Percentiles rank a stretch among this genome's conserved stretches.
Evolutionary conservation across 352 stramenopile species (phyloP).

Genomic region (Globisporangium alternatum): DNA sequence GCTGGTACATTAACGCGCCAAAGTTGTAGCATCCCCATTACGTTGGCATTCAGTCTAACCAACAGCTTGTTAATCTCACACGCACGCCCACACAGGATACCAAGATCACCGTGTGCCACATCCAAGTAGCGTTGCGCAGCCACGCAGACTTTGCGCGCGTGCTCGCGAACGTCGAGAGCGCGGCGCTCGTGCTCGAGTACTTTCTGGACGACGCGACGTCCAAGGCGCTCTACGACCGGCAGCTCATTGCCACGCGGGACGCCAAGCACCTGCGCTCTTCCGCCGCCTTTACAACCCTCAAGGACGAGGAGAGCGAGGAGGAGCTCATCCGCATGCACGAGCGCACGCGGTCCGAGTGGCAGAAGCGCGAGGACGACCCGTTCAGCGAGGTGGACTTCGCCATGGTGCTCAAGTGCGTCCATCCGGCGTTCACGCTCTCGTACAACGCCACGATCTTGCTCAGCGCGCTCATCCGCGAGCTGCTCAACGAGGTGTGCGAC

Average conservation of each 20-base stretch:
- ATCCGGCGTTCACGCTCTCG: constrained; percentile 55
- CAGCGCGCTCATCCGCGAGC: constrained; percentile 45
- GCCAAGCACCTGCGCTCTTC: constrained; percentile 36
- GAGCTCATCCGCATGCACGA: constrained; percentile 41
- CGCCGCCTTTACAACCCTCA: not conserved
- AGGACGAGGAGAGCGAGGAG: constrained; percentile 22
- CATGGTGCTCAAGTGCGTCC: constrained; percentile 56
- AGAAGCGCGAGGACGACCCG: constrained; percentile 54
- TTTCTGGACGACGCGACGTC: constrained; percentile 56
- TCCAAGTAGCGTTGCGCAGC: constrained; percentile 49
- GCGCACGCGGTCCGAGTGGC: constrained; percentile 48
- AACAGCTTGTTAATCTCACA: not conserved
- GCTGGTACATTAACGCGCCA: constrained; percentile 16
- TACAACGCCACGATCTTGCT: constrained; percentile 52
- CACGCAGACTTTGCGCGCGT: constrained; percentile 38
- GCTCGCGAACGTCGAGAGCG: constrained; percentile 33
- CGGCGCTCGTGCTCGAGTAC: constrained; percentile 36
- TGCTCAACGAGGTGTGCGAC: constrained; percentile 50
- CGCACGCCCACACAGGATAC: constrained; percentile 24
- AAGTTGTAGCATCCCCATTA: not conserved
- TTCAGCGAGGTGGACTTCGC: constrained; percentile 61
- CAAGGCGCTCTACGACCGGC: constrained; percentile 35
- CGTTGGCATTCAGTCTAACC: not conserved
- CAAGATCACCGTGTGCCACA: constrained; percentile 50
- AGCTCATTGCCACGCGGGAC: constrained; percentile 38